phyloP scores from a whole-genome alignment of 306 rosid species.

The Neltuma alba region DNA sequence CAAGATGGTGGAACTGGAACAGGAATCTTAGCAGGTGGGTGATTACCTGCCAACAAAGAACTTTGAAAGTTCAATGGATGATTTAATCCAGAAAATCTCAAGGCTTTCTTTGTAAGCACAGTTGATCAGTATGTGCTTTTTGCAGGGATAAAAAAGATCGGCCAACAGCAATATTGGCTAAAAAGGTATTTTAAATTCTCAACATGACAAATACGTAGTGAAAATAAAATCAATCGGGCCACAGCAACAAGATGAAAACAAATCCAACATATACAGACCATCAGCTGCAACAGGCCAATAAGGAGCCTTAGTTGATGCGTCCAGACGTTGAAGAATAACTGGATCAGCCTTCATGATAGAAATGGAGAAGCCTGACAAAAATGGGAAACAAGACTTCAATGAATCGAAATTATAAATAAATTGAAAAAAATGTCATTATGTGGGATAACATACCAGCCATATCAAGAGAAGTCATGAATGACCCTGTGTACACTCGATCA shows the following conservation, averaged over 20 bases:
- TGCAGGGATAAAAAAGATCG: neutral
- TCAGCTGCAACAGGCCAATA: slow-evolving; percentile 93
- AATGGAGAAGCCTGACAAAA: slow-evolving; percentile 84
- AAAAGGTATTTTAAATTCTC: slow-evolving; percentile 10
- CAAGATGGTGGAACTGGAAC: slow-evolving; percentile 78
- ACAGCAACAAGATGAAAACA: slow-evolving; percentile 2
- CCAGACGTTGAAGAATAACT: slow-evolving; percentile 68
- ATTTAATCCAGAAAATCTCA: slow-evolving; percentile 16
- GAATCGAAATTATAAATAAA: slow-evolving; percentile 27
- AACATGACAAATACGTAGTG: slow-evolving; percentile 1
- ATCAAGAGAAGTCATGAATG: slow-evolving; percentile 97
- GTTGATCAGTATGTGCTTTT: slow-evolving; percentile 2
- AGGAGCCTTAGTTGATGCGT: slow-evolving; percentile 90
- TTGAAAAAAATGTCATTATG: slow-evolving; percentile 19
- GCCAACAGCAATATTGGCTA: neutral
- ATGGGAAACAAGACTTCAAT: slow-evolving; percentile 19
- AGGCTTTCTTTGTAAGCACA: slow-evolving; percentile 15
- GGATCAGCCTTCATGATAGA: slow-evolving; percentile 89
- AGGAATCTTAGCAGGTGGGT: slow-evolving; percentile 84
- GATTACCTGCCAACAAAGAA: slow-evolving; percentile 64
- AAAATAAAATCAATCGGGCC: slow-evolving; percentile 16
- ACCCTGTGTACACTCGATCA: slow-evolving; percentile 95
- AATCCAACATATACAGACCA: slow-evolving; percentile 58
- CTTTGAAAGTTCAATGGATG: slow-evolving; percentile 36
- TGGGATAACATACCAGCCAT: slow-evolving; percentile 82